Evolutionary conservation across 495 filamentous ascomycete species (phyloP).

Genomic region (Xylaria sp.): DNA sequence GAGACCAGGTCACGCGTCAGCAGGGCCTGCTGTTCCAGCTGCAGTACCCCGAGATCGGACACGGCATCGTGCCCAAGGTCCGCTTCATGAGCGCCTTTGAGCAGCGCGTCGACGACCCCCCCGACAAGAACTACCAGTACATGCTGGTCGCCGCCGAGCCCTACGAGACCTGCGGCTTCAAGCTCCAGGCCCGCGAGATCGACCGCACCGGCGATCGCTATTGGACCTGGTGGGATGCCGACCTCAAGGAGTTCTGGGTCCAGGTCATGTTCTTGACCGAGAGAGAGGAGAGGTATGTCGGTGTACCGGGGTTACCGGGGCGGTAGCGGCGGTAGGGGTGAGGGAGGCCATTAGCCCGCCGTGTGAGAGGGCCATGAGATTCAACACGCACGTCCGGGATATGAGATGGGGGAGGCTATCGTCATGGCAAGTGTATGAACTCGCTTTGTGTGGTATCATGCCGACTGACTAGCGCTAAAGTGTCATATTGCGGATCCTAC

Average conservation of each 20-base stretch:
- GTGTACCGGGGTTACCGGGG: conserved; percentile 83
- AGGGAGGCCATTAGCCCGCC: too few relatives aligned
- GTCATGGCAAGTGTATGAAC: conserved; percentile 8
- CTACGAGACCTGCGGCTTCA: conserved; percentile 97
- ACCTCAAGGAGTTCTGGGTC: conserved; percentile 98
- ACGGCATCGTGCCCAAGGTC: conserved; percentile 77
- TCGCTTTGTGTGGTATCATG: background rate
- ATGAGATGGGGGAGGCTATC: background rate
- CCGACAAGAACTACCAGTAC: conserved; percentile 94
- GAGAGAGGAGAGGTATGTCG: conserved; percentile 92
- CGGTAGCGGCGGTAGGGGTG: conserved; percentile 24
- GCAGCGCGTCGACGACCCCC: conserved; percentile 94
- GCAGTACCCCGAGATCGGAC: conserved; percentile 90
- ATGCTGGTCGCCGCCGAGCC: conserved; percentile 94
- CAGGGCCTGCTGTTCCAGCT: conserved; percentile 92
- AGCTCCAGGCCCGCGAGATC: conserved; percentile 92
- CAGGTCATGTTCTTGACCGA: conserved; percentile 99
- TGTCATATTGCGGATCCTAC: background rate
- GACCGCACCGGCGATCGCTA: conserved; percentile 86
- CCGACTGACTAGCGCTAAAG: conserved; percentile 3
- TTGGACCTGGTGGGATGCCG: conserved; percentile 95
- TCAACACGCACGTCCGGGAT: too few relatives aligned
- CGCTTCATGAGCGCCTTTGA: conserved; percentile 98
- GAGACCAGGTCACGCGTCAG: conserved; percentile 89
- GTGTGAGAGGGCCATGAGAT: too few relatives aligned